Evolutionary conservation across 2,329 filamentous ascomycete species (phyloP), one percentile per base, ranked within the genome.

Genomic region (Ploettnerulaceae sp.): DNA sequence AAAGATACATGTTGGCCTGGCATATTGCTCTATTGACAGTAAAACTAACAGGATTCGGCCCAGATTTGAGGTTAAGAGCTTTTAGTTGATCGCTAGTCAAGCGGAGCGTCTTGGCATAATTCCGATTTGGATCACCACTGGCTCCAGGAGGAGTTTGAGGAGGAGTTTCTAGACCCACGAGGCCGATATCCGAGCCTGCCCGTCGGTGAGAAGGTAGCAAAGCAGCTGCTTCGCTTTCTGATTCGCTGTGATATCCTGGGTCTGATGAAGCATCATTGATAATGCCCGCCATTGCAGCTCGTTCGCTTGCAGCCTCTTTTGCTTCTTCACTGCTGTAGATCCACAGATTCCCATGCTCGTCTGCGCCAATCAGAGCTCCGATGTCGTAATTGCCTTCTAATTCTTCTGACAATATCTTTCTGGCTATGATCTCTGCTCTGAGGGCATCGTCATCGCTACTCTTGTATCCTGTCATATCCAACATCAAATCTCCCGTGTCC

Each of bases 291-390:
- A 81, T 63, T 1, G 70, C 68, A 2, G 74, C 72, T 58, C 75
- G 73, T 28, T 84, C 82, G 70, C 84, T 84, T 24, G 91, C 91
- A 5, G 86, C 85, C 59, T 93, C 85, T 63, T 96, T 97, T 18
- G 93, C 89, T 62, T 95, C 90, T 66, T 97, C 90, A 59, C 90
- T 97, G 68, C 89, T 93, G 70, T 98, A 98, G 56, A 98, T 97
- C 91, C 93, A 97, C n/a, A 98, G 74, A 60, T 98, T 98, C 5
- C 93, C 93, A 49, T 93, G 82, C 61, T 95, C 89, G 62, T 98
- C 93, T 34, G 93, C 91, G 9, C 90, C 93, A 58, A 98, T 95
- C 22, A 98, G 74, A 2, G 91, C 85, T 5, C 93, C 93, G 58
- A 98, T 95, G 63, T 98, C 93, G 65, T 96, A 96, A 62, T 91